Evolutionary conservation across 2,329 filamentous ascomycete species (phyloP).

Genomic region (Reticulascus tulasneorum): DNA sequence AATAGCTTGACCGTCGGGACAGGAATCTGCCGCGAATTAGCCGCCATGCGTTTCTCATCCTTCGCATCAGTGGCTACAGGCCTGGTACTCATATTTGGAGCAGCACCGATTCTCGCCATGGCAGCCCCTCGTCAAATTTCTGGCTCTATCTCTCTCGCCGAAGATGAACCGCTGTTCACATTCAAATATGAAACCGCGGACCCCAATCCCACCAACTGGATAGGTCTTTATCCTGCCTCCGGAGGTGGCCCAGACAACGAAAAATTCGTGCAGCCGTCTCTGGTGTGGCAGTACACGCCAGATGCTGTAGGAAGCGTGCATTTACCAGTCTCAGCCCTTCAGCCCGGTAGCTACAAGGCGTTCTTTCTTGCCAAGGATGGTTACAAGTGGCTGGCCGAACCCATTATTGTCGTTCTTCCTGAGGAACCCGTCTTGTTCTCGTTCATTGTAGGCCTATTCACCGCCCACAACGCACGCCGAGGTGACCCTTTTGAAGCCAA

Average conservation of each 20-base stretch:
- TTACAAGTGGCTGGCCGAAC: slow-evolving; percentile 31
- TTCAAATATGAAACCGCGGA: slow-evolving; percentile 29
- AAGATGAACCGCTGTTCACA: slow-evolving; percentile 19
- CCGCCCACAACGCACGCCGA: slow-evolving; percentile 31
- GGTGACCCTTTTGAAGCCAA: slow-evolving; percentile 27
- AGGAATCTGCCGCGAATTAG: no score
- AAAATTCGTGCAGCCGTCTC: slow-evolving; percentile 20
- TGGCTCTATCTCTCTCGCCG: neutral
- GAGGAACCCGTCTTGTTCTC: slow-evolving; percentile 2
- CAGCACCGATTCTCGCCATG: no score
- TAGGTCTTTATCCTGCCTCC: slow-evolving; percentile 29
- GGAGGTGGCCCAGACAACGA: slow-evolving; percentile 31
- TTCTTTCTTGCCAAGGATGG: slow-evolving; percentile 31
- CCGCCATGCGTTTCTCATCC: no score
- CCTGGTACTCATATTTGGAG: no score
- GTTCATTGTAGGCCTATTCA: slow-evolving; percentile 26
- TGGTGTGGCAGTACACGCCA: slow-evolving; percentile 30
- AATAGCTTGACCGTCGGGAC: no score
- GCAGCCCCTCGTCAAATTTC: no score
- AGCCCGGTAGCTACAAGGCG: slow-evolving; percentile 28
- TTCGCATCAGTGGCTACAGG: no score
- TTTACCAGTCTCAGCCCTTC: slow-evolving; percentile 19
- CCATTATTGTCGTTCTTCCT: slow-evolving; percentile 24
- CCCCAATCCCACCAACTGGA: slow-evolving; percentile 29
- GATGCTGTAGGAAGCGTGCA: slow-evolving; percentile 20